These are phyloP conservation scores for Candida pseudoviswanathii DNA, from an alignment of 1,139 yeast genomes.

Conservation along the genomic window DNA sequence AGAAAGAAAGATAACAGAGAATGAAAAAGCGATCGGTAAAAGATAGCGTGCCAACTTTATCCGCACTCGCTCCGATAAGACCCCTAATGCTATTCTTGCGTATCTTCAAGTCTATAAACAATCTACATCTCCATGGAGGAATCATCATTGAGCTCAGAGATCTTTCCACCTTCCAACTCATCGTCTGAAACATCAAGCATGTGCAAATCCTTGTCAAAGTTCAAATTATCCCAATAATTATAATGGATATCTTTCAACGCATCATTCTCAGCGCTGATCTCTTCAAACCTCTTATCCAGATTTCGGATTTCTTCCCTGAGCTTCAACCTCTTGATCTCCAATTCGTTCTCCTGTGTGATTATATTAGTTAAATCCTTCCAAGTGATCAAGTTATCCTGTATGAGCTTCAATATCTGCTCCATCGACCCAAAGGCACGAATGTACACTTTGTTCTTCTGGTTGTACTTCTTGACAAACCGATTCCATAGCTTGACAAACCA, in stretches of 20 bases:
- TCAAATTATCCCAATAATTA: constrained; percentile 41
- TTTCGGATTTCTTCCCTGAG: constrained; percentile 14
- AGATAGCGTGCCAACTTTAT: not conserved
- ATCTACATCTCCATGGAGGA: constrained; percentile 1
- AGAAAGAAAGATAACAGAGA: not conserved
- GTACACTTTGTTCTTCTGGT: constrained; percentile 20
- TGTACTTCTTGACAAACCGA: constrained; percentile 35
- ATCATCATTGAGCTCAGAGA: constrained; percentile 2
- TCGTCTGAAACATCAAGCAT: constrained; percentile 24
- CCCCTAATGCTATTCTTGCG: no score
- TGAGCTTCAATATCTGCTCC: constrained; percentile 27
- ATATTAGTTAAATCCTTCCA: constrained; percentile 27
- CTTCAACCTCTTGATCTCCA: constrained; percentile 24
- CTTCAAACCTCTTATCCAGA: constrained; percentile 13
- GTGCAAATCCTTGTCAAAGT: constrained; percentile 29
- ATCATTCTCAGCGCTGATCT: constrained; percentile 20
- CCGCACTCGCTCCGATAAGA: not conserved
- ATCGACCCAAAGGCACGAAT: constrained; percentile 26
- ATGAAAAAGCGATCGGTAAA: constrained; percentile 2
- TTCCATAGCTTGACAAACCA: constrained; percentile 46
- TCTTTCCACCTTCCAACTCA: constrained; percentile 18
- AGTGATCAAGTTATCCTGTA: constrained; percentile 23
- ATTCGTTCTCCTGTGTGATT: constrained; percentile 28
- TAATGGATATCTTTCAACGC: constrained; percentile 28
- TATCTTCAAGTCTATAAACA: no score